Evolutionary conservation across 805 yeast species (phyloP).

Genomic region (Komagataella populi): DNA sequence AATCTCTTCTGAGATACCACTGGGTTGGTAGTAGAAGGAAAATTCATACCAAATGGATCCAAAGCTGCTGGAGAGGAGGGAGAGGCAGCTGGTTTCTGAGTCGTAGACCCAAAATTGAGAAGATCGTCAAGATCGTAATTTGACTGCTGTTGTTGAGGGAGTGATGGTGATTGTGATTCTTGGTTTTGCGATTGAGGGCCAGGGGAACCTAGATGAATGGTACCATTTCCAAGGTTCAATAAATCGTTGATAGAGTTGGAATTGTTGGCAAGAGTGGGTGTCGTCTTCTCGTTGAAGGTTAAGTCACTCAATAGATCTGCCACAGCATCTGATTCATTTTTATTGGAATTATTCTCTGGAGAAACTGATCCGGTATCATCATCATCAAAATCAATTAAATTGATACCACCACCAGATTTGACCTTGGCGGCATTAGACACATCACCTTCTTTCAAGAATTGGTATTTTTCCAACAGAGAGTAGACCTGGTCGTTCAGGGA

Average conservation of each 20-base stretch:
- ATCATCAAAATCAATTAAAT: constrained; percentile 68
- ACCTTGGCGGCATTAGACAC: constrained; percentile 35
- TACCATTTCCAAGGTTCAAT: constrained; percentile 4
- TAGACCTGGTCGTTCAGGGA: constrained; percentile 67
- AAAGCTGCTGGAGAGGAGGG: constrained; percentile 5
- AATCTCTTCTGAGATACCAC: background rate
- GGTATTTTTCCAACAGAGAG: constrained; percentile 52
- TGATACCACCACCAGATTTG: constrained; percentile 25
- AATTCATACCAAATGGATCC: constrained; percentile 22
- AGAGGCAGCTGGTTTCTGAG: background rate
- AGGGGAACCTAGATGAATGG: constrained; percentile 4
- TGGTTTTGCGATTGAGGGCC: constrained; percentile 3
- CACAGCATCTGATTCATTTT: constrained; percentile 23
- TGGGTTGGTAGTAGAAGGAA: constrained; percentile 6
- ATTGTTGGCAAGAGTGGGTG: constrained; percentile 24
- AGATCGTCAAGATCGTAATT: background rate
- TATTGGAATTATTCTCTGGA: constrained; percentile 8
- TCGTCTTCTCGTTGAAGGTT: constrained; percentile 12
- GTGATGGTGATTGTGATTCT: background rate
- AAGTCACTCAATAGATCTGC: constrained; percentile 67
- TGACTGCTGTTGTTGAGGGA: background rate
- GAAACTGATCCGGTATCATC: constrained; percentile 18
- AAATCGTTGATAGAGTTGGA: constrained; percentile 1
- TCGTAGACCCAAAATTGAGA: background rate
- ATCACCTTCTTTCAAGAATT: constrained; percentile 48